Conservation (phyloP, 1,284 basidiomycete species). For the Chondrostereum purpureum region DNA sequence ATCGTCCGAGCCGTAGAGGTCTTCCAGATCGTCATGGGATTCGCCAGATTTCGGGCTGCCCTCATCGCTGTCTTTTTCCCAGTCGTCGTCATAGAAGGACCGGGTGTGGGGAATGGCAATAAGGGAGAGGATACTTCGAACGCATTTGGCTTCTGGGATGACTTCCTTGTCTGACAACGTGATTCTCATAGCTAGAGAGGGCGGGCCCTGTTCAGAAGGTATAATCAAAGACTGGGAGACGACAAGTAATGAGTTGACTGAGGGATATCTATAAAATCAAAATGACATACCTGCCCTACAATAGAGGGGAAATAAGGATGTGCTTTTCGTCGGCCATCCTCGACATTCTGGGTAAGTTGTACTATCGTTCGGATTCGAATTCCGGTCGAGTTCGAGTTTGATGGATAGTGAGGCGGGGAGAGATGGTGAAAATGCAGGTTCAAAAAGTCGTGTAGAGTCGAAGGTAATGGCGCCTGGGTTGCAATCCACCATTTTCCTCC, state of each 20-base stretch:
- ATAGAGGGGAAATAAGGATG: constrained; percentile 65
- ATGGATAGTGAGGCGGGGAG: constrained; percentile 25
- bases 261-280: constrained; percentile 26
- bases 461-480: constrained; percentile 69
- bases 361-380: constrained; percentile 65
- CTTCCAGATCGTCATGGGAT: constrained; percentile 15
- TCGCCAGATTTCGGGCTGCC: no score
- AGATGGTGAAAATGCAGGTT: constrained; percentile 53
- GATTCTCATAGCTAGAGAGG: constrained; percentile 33
- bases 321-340: constrained; percentile 64
- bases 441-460: constrained; percentile 69
- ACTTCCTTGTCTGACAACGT: constrained; percentile 40
- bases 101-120: constrained; percentile 17
- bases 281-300: constrained; percentile 46
- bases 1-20: constrained; percentile 17
- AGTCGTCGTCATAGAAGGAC: background rate
- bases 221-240: constrained; percentile 7
- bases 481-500: constrained; percentile 80
- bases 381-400: constrained; percentile 14
- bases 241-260: constrained; percentile 29
- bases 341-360: constrained; percentile 68
- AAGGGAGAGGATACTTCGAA: constrained; percentile 47
- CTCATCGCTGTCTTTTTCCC: background rate
- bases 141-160: constrained; percentile 50
- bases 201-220: constrained; percentile 5